phyloP scores from a whole-genome alignment of 108 stramenopile genomes.

The Discostella stelligeroides region DNA sequence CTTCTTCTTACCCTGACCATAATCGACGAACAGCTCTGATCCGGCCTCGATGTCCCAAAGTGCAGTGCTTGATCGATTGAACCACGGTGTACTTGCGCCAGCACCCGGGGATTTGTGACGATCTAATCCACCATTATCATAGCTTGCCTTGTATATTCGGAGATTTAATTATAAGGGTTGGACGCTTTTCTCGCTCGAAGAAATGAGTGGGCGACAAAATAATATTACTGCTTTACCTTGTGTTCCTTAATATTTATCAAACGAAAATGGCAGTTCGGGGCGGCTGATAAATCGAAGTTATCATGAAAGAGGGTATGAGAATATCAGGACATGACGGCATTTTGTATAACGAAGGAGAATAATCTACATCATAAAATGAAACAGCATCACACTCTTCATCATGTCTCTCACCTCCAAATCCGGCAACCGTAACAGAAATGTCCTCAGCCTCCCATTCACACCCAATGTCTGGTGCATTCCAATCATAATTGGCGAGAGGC shows the following conservation, averaged over 20 bases:
- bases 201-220: too few relatives aligned
- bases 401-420: too few relatives aligned
- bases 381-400: too few relatives aligned
- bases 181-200: too few relatives aligned
- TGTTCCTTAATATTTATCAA: slow-evolving; percentile 51
- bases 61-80: slow-evolving; percentile 42
- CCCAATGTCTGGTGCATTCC: slow-evolving; percentile 47
- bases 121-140: slow-evolving; percentile 41
- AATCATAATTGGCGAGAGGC: slow-evolving; percentile 55
- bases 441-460: slow-evolving; percentile 44
- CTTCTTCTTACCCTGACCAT: slow-evolving; percentile 42
- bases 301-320: too few relatives aligned
- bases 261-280: slow-evolving; percentile 53
- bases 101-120: slow-evolving; percentile 52
- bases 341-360: too few relatives aligned
- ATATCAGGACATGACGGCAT: too few relatives aligned
- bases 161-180: too few relatives aligned
- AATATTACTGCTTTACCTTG: background rate
- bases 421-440: slow-evolving; percentile 41
- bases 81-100: slow-evolving; percentile 48
- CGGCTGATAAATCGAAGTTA: too few relatives aligned
- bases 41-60: slow-evolving; percentile 64
- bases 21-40: slow-evolving; percentile 81
- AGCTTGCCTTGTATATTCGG: slow-evolving; percentile 7
- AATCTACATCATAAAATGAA: too few relatives aligned